Evolutionary conservation across 768 basidiomycete species (phyloP), one percentile per base, ranked within the genome.

Genomic region (Xerocomellus intermedius): DNA sequence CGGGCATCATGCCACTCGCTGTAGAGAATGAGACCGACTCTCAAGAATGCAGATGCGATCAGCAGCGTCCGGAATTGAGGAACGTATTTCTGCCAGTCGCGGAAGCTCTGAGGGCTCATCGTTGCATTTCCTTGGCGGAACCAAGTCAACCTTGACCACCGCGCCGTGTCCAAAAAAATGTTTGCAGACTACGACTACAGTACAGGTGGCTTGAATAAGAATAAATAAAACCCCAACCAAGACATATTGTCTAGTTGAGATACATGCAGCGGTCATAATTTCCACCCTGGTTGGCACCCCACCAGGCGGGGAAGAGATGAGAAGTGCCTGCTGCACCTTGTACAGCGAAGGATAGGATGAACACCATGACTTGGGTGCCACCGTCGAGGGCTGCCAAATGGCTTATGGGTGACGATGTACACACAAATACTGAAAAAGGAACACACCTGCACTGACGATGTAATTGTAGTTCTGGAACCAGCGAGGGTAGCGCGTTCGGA

Each of bases 1-100:
- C 75, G 84, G 16, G 82, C 82, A 63, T 97, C 94, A 55, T 94
- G 93, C 84, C 90, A 93, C 74, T 91, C 89, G 66, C 91, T 93
- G 69, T 94, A 96, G 4, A 86, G 67, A 54, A 96, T 86, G 42
- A 96, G 81, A 6, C 68, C 77, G 32, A 89, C 68, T 55, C 92
- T 84, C 48, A 95, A 66, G 38, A 79, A n/a, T 21, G 76, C 69
- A 1, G 90, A 83, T 22, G 76, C 60, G 19, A 77, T 28, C n/a
- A 91, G 65, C 42, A 90, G 70, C 62, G 74, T 71, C 58, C 69
- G 71, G 64, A 86, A 89, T 28, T 77, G 78, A 28, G 64, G 60
- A 44, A 56, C 4, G 43, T 14, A 26, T 9, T 45, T 55, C 30
- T 49, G 57, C 64, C 61, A 61, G 49, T 30, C 10, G 33, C 28